These are phyloP conservation scores for Teratosphaeriaceae sp. DNA, from an alignment of 2,329 filamentous ascomycete genomes.

Conservation along the genomic window DNA sequence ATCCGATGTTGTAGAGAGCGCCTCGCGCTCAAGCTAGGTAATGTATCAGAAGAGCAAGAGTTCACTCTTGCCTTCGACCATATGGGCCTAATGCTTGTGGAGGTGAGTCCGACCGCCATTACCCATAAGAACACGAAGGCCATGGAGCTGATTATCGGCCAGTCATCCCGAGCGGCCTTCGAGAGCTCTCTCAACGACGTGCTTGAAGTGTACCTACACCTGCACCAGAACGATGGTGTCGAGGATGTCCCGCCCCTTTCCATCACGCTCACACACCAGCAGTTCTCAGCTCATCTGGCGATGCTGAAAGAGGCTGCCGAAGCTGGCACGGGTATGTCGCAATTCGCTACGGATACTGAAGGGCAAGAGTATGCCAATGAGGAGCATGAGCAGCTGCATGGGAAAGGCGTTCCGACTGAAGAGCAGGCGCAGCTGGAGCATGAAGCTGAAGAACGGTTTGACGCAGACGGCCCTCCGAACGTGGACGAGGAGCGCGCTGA, in stretches of 20 bases:
- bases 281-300: constrained; percentile 47
- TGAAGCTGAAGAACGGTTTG: too few relatives aligned
- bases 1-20: constrained; percentile 38
- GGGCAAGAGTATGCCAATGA: constrained; percentile 13
- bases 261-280: constrained; percentile 49
- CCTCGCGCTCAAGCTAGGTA: constrained; percentile 49
- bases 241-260: constrained; percentile 50
- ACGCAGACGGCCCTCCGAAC: too few relatives aligned
- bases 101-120: constrained; percentile 40
- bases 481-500: neutral
- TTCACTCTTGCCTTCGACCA: constrained; percentile 50
- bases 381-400: constrained; percentile 3
- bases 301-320: constrained; percentile 47
- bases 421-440: neutral
- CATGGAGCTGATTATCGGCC: constrained; percentile 10
- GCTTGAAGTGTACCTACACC: constrained; percentile 51
- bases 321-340: constrained; percentile 52
- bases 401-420: neutral
- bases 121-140: too few relatives aligned
- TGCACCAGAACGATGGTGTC: constrained; percentile 54
- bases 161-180: constrained; percentile 46
- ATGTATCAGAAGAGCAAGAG: constrained; percentile 51
- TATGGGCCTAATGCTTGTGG: constrained; percentile 50
- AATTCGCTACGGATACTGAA: constrained; percentile 29
- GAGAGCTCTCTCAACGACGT: constrained; percentile 51